Evolutionary conservation across 1,284 basidiomycete genomes (phyloP), one percentile per base, ranked within the genome.

Genomic region (Boletus smithii): DNA sequence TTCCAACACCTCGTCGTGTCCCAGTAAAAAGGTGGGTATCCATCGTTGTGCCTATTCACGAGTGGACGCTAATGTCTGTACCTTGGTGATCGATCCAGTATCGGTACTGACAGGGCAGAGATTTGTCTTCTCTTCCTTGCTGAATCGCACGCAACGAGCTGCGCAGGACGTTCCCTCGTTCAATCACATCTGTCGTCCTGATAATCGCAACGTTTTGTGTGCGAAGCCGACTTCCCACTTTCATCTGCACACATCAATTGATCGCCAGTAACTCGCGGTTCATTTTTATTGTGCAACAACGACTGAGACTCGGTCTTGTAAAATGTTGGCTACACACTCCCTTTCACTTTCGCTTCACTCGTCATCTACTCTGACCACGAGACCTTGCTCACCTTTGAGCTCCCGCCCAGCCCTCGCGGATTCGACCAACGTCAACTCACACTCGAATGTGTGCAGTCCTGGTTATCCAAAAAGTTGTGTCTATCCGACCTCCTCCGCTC

Each of bases 91-190:
- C 36, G n/a, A 39, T 18, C 13, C 20, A 17, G 37, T 24, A 30
- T 38, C 9, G 34, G 18, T 30, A n/a, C 34, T 8, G 5, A 11
- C 42, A 49, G 47, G 42, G 30, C 20, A 13, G 35, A 43, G 18
- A 40, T 42, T 48, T 16, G 24, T 42, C 34, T 43, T 42, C 39
- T 42, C 34, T 40, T 43, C 32, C 36, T 42, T 47, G 40, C 44
- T 45, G 48, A 38, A 35, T 26, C 23, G 42, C 48, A 46, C 52
- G 39, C 44, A 53, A 53, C 60, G 57, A 51, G 45, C 53, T 53
- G 53, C 61, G 63, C 61, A 49, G 61, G 61, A 44, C 63, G 62
- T 60, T 56, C 42, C 36, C 50, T 49, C 47, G 60, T 62, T 60
- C 51, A 39, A 49, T 53, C 40, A 42, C 53, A 58, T 55, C 49